Evolutionary conservation across 2,329 filamentous ascomycete species (phyloP).

Genomic region (Exophiala sp.): DNA sequence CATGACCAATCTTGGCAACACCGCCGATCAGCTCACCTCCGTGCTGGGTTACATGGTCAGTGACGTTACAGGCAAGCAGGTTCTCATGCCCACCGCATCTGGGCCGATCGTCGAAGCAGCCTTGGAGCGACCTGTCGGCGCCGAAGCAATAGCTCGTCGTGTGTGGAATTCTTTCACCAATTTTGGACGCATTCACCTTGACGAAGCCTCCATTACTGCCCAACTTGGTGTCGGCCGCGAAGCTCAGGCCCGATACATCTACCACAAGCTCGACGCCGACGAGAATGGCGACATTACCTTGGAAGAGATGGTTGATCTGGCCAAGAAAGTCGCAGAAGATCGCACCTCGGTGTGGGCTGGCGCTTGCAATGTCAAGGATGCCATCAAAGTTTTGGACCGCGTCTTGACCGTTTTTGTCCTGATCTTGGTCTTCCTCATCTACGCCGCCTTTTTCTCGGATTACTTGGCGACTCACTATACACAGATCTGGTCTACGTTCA

Average conservation of each 20-base stretch:
- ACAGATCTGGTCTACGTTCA: conserved; percentile 18
- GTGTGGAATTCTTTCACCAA: conserved; percentile 34
- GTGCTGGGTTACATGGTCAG: conserved; percentile 16
- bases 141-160: conserved; percentile 34
- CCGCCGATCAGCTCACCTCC: conserved; percentile 13
- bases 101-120: conserved; percentile 31
- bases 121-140: conserved; percentile 30
- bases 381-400: conserved; percentile 35
- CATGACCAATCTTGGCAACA: conserved; percentile 16
- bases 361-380: conserved; percentile 35
- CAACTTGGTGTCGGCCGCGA: conserved; percentile 29
- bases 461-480: conserved; percentile 18
- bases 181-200: conserved; percentile 26
- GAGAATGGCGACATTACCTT: conserved; percentile 35
- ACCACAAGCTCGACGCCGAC: conserved; percentile 32
- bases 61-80: conserved; percentile 16
- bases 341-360: conserved; percentile 32
- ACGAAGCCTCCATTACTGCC: conserved; percentile 29
- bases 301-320: conserved; percentile 35
- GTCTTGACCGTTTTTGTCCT: conserved; percentile 13
- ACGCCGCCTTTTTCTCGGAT: conserved; percentile 20
- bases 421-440: conserved; percentile 15
- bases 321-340: conserved; percentile 30
- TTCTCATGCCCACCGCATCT: conserved; percentile 25
- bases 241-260: conserved; percentile 32